phyloP scores from a whole-genome alignment of 345 rosid genomes.

The Populus deltoides region DNA sequence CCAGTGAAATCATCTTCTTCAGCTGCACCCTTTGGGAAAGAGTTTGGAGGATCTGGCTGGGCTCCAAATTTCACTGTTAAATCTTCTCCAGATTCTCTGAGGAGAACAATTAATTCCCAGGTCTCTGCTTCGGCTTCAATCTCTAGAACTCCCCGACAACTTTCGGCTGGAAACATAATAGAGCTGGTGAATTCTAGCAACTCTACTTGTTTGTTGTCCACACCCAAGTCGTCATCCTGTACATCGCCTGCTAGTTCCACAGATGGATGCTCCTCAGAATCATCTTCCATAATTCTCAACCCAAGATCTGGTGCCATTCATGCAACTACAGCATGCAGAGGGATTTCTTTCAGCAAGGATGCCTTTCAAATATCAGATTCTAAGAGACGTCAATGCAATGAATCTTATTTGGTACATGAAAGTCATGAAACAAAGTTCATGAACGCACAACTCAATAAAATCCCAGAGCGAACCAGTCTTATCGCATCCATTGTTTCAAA shows the following conservation, averaged over 20 bases:
- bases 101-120: conserved; percentile 17
- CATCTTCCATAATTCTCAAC: conserved; percentile 11
- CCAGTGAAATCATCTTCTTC: conserved; percentile 27
- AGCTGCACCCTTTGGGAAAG: conserved; percentile 1
- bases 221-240: conserved; percentile 17
- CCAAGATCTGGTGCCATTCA: conserved; percentile 4
- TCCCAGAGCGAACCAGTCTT: conserved; percentile 4
- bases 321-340: neutral
- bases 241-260: conserved; percentile 24
- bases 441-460: neutral
- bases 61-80: conserved; percentile 8
- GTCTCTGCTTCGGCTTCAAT: conserved; percentile 17
- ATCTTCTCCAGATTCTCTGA: conserved; percentile 22
- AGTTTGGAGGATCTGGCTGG: conserved; percentile 1
- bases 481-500: conserved; percentile 4
- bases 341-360: conserved; percentile 6
- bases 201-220: conserved; percentile 11
- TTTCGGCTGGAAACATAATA: conserved; percentile 9
- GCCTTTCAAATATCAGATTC: conserved; percentile 15
- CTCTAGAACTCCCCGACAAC: conserved; percentile 21
- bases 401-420: conserved; percentile 2
- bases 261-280: conserved; percentile 23
- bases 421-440: conserved; percentile 12
- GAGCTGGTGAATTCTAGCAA: conserved; percentile 15
- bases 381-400: neutral